Conservation (phyloP, 495 filamentous ascomycete species). For the Xanthoparmelia taractica region DNA sequence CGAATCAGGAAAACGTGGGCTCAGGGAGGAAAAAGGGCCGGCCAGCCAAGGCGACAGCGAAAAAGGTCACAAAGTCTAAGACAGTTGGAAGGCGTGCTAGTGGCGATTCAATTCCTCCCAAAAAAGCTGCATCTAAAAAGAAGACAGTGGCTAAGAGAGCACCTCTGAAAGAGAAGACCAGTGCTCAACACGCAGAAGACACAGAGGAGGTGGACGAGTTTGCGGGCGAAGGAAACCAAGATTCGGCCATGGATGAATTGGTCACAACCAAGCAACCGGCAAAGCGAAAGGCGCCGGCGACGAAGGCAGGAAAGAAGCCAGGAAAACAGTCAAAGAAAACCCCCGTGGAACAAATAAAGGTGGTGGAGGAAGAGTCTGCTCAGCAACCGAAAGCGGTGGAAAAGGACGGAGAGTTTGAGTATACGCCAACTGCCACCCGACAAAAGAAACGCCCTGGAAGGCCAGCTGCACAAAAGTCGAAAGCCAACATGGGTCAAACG, state of each 20-base stretch:
- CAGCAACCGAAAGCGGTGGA: conserved; percentile 9
- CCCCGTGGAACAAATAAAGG: conserved; percentile 9
- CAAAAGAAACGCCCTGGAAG: conserved; percentile 26
- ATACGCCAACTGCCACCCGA: conserved; percentile 38
- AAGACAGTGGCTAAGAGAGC: conserved; percentile 32
- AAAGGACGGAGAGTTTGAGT: conserved; percentile 45
- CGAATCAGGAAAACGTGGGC: conserved; percentile 32
- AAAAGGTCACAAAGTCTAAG: conserved; percentile 30
- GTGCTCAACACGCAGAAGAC: conserved; percentile 42
- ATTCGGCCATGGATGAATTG: conserved; percentile 28
- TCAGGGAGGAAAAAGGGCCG: conserved; percentile 32
- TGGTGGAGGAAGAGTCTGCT: conserved; percentile 6
- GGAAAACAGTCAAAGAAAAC: conserved; percentile 20
- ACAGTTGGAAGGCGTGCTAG: conserved; percentile 39
- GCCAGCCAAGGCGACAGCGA: conserved; percentile 36
- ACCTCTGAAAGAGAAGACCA: conserved; percentile 44
- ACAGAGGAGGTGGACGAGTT: conserved; percentile 47
- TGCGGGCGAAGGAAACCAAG: conserved; percentile 19
- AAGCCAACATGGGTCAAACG: conserved; percentile 25
- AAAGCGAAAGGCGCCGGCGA: conserved; percentile 30
- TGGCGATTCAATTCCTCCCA: conserved; percentile 31
- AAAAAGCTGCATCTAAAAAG: conserved; percentile 31
- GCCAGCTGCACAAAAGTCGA: conserved; percentile 23
- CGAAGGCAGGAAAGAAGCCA: conserved; percentile 22
- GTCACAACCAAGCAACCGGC: conserved; percentile 29